A percentile compares a stretch with the other conserved stretches of the same genome.
phyloP scores from a whole-genome alignment of 2,329 filamentous ascomycete species.

The Trichoderma hamatum region DNA sequence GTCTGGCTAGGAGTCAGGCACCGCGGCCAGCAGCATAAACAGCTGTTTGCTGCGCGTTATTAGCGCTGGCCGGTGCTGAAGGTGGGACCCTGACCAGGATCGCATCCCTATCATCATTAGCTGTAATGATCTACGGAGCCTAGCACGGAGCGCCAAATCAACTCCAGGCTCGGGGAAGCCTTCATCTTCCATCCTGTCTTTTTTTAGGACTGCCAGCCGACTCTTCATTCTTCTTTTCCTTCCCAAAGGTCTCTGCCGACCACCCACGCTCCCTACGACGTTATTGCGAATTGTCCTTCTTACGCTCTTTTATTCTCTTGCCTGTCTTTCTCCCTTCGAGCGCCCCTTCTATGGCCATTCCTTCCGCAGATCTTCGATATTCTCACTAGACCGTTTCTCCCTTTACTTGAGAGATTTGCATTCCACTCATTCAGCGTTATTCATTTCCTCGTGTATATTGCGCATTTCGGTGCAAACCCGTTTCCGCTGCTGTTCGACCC shows the following conservation, averaged over 20 bases:
- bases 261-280: constrained; percentile 20
- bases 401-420: constrained; percentile 21
- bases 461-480: neutral
- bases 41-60: constrained; percentile 17
- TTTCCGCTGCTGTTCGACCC: constrained; percentile 12
- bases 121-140: constrained; percentile 16
- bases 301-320: constrained; percentile 4
- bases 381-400: constrained; percentile 6
- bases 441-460: constrained; percentile 18
- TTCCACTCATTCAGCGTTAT: constrained; percentile 18
- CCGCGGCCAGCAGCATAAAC: neutral
- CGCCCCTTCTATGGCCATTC: constrained; percentile 24
- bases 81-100: constrained; percentile 18
- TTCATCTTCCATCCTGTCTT: constrained; percentile 19
- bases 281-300: constrained; percentile 9
- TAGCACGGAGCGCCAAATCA: constrained; percentile 1
- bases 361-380: constrained; percentile 4
- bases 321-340: constrained; percentile 12
- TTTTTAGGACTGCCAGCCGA: constrained; percentile 1
- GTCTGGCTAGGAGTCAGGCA: constrained; percentile 9
- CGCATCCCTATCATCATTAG: constrained; percentile 24
- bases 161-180: neutral
- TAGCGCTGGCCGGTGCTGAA: constrained; percentile 15
- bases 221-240: neutral
- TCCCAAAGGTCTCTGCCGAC: neutral